A percentile compares a stretch with the other conserved stretches of the same genome.
Evolutionary conservation across 148 eudicot genomes (phyloP).

Genomic region (Rheum nobile): DNA sequence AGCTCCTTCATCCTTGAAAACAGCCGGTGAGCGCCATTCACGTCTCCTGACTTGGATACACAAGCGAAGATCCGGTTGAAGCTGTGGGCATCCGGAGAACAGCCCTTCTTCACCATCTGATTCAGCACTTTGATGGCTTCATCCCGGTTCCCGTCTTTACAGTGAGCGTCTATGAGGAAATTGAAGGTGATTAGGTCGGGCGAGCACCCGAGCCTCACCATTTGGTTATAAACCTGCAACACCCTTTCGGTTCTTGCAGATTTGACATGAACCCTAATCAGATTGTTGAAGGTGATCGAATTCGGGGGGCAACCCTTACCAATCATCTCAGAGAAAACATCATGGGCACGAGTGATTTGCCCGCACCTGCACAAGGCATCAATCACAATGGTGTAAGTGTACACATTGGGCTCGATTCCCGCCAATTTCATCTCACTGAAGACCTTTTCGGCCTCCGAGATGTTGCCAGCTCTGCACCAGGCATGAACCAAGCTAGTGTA

Average conservation of each 20-base stretch:
- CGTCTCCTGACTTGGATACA: constrained; percentile 45
- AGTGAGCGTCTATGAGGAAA: constrained; percentile 63
- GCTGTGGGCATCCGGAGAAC: constrained; percentile 44
- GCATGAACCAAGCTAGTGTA: constrained; percentile 73
- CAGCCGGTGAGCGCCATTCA: constrained; percentile 67
- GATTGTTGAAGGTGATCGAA: constrained; percentile 64
- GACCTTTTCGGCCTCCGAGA: constrained; percentile 64
- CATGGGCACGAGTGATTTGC: constrained; percentile 78
- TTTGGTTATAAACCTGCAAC: constrained; percentile 76
- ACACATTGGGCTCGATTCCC: constrained; percentile 75
- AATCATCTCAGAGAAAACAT: constrained; percentile 86
- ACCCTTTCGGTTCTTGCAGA: constrained; percentile 63
- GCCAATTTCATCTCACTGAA: constrained; percentile 67
- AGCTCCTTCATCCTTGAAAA: constrained; percentile 70
- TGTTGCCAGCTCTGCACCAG: constrained; percentile 72
- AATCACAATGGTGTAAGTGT: constrained; percentile 58
- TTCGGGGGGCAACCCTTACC: constrained; percentile 63
- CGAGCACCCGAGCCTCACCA: constrained; percentile 55
- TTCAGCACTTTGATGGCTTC: constrained; percentile 69
- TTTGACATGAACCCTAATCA: constrained; percentile 88
- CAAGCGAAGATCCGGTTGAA: constrained; percentile 65
- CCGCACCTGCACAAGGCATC: constrained; percentile 80
- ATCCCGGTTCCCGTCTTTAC: constrained; percentile 60
- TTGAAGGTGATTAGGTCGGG: constrained; percentile 70
- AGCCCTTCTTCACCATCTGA: constrained; percentile 55